Percentiles rank a stretch among this genome's conserved stretches.
phyloP scores from a whole-genome alignment of 192 early-diverging fungal species.

The Umbelopsis sp. region DNA sequence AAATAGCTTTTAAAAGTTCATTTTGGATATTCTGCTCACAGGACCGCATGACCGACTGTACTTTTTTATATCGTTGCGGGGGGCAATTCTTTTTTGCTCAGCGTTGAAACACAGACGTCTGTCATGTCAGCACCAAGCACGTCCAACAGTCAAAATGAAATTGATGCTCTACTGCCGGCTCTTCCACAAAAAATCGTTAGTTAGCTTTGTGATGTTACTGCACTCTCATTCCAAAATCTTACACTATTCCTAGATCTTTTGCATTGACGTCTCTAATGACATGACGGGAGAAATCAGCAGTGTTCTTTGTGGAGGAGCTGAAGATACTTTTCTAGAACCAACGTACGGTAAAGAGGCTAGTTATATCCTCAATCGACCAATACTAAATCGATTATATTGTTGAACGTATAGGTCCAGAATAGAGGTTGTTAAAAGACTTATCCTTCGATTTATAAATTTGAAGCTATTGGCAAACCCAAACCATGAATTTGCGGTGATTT shows the following conservation, averaged over 20 bases:
- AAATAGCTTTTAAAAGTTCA: too few relatives aligned
- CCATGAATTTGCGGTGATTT: constrained; percentile 7
- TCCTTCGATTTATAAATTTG: constrained; percentile 1
- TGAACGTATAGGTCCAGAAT: neutral
- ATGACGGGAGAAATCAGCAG: neutral
- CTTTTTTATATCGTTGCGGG: too few relatives aligned
- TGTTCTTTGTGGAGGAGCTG: neutral
- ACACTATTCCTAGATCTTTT: neutral
- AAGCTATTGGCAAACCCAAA: neutral
- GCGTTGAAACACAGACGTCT: neutral
- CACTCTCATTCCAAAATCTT: neutral
- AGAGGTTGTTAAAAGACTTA: constrained; percentile 1
- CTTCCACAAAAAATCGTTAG: constrained; percentile 7
- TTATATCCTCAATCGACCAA: neutral
- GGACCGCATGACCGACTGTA: too few relatives aligned
- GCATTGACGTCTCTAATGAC: constrained; percentile 14
- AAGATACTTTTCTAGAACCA: constrained; percentile 2
- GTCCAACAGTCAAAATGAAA: neutral
- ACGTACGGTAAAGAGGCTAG: neutral
- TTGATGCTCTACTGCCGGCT: neutral
- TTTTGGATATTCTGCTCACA: too few relatives aligned
- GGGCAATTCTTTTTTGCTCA: too few relatives aligned
- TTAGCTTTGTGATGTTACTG: neutral
- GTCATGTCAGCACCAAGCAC: neutral
- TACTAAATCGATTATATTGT: neutral